These are phyloP conservation scores for Sugiyamaella castrensis DNA, from an alignment of 1,139 yeast species.

Conservation along the genomic window DNA sequence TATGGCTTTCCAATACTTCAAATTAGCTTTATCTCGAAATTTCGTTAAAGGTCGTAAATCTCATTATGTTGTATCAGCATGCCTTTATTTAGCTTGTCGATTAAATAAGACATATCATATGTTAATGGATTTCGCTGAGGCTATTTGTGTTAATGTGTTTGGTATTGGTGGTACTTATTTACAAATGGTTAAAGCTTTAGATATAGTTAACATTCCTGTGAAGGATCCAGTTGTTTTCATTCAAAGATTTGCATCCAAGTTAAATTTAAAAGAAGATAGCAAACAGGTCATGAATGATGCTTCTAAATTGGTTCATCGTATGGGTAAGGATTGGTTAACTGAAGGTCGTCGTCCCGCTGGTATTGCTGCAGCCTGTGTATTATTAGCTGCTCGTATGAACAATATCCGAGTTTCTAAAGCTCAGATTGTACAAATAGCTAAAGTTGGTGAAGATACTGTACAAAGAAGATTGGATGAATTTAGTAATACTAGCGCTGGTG, in stretches of 20 bases:
- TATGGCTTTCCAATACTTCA: conserved; percentile 86
- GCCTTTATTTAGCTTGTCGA: conserved; percentile 91
- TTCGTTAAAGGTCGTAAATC: conserved; percentile 95
- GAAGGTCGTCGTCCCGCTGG: conserved; percentile 99
- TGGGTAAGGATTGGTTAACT: conserved; percentile 93
- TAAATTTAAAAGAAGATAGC: conserved; percentile 60
- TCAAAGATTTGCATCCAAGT: conserved; percentile 85
- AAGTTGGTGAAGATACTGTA: conserved; percentile 89
- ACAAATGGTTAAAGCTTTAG: conserved; percentile 79
- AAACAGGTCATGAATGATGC: conserved; percentile 85
- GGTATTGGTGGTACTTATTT: conserved; percentile 94
- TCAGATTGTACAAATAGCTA: conserved; percentile 93
- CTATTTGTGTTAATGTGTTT: conserved; percentile 86
- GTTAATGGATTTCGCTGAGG: conserved; percentile 90
- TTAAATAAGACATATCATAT: conserved; percentile 87
- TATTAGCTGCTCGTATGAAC: conserved; percentile 95
- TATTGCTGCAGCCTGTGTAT: conserved; percentile 92
- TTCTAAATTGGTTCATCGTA: conserved; percentile 75
- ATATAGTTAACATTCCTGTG: conserved; percentile 71
- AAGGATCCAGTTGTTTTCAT: conserved; percentile 94
- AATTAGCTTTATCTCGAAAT: conserved; percentile 76
- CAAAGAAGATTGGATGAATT: conserved; percentile 89
- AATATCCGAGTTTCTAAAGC: conserved; percentile 87
- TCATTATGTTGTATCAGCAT: conserved; percentile 92
- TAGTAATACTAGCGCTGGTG: conserved; percentile 70